phyloP scores from a whole-genome alignment of 441 rosid genomes.

The Metrosideros polymorpha region DNA sequence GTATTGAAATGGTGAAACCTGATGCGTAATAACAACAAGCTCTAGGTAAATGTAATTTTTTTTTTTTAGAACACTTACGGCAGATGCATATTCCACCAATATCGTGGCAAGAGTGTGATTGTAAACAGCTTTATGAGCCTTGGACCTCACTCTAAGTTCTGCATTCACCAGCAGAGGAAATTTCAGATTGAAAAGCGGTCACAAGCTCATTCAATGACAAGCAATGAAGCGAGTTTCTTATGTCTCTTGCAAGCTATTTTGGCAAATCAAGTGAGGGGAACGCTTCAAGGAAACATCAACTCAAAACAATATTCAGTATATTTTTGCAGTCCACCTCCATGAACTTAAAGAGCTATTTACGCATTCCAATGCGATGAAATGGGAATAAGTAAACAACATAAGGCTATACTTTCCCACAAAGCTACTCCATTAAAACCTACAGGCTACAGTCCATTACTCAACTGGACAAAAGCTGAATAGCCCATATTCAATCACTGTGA shows the following conservation, averaged over 20 bases:
- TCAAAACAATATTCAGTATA: neutral
- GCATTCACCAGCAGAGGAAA: neutral
- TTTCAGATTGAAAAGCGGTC: neutral
- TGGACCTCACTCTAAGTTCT: neutral
- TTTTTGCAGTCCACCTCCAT: neutral
- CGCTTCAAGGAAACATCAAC: neutral
- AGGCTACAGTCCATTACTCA: neutral
- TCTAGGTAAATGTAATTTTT: neutral
- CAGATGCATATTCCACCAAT: conserved; percentile 12
- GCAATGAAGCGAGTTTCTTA: neutral
- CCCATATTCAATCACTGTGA: neutral
- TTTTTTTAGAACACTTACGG: neutral
- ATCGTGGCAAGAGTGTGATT: conserved; percentile 11
- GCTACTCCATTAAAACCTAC: neutral
- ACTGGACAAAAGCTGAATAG: neutral
- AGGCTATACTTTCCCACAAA: neutral
- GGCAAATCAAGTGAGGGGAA: neutral
- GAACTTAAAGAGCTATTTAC: neutral
- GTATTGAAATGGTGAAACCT: neutral
- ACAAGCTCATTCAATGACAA: neutral
- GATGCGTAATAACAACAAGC: neutral
- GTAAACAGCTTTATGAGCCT: neutral
- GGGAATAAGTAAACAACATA: neutral
- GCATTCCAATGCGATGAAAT: neutral
- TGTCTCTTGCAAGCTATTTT: neutral